phyloP scores from a whole-genome alignment of 2,329 filamentous ascomycete species.

The Neopestalotiopsis rosae region DNA sequence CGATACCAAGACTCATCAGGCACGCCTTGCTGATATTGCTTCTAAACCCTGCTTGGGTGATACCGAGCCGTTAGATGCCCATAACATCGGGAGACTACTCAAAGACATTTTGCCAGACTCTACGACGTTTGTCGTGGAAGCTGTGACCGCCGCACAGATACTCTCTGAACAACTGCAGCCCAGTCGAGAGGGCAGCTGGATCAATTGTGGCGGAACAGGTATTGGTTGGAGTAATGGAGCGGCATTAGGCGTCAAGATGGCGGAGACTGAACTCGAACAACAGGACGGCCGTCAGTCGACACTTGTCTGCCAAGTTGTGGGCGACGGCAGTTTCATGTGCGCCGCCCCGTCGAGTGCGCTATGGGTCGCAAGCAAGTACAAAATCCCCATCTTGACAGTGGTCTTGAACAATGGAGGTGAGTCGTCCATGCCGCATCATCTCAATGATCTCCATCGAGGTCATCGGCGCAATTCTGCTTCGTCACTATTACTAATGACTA shows the following conservation, averaged over 20 bases:
- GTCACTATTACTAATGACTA: no score
- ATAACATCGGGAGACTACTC: slow-evolving; percentile 31
- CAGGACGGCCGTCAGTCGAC: slow-evolving; percentile 44
- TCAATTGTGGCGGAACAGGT: slow-evolving; percentile 82
- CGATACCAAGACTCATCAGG: slow-evolving; percentile 25
- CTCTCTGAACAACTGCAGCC: slow-evolving; percentile 75
- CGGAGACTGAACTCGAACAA: slow-evolving; percentile 54
- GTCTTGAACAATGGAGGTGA: slow-evolving; percentile 57
- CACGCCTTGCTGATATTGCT: slow-evolving; percentile 29
- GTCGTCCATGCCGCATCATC: slow-evolving; percentile 20
- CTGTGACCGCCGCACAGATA: slow-evolving; percentile 73
- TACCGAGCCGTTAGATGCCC: slow-evolving; percentile 26
- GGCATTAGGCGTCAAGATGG: slow-evolving; percentile 78
- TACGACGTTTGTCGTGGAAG: slow-evolving; percentile 79
- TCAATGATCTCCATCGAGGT: background rate
- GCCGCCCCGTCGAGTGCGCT: slow-evolving; percentile 53
- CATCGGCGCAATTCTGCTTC: background rate
- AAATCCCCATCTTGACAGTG: slow-evolving; percentile 53
- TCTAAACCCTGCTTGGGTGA: slow-evolving; percentile 27
- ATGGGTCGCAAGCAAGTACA: slow-evolving; percentile 53
- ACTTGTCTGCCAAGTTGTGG: slow-evolving; percentile 54
- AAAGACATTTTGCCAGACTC: slow-evolving; percentile 26
- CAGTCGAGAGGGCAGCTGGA: slow-evolving; percentile 72
- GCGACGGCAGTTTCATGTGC: slow-evolving; percentile 56
- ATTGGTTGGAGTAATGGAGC: slow-evolving; percentile 82